These are phyloP conservation scores for Citrus sp. DNA, from an alignment of 345 rosid species.

Conservation along the genomic window DNA sequence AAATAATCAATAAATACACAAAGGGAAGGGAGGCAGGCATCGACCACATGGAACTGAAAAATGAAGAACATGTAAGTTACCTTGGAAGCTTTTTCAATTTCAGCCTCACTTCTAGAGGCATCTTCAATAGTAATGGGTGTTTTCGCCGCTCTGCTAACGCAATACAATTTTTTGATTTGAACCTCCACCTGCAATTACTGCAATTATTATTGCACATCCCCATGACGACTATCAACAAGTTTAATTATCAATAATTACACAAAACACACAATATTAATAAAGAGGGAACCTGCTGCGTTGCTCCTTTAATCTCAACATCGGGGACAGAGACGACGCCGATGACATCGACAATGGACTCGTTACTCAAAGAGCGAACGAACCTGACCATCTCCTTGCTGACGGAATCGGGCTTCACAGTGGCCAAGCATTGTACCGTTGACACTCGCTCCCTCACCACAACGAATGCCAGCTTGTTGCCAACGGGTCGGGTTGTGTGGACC, in stretches of 20 bases:
- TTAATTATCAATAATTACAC: no score
- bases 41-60: no score
- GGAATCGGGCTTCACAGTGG: constrained; percentile 38
- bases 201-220: neutral
- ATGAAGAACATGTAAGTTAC: constrained; percentile 19
- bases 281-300: constrained; percentile 52
- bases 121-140: constrained; percentile 80
- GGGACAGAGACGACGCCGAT: constrained; percentile 60
- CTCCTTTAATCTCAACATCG: constrained; percentile 47
- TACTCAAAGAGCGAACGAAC: constrained; percentile 45
- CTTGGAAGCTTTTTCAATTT: constrained; percentile 66
- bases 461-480: constrained; percentile 56
- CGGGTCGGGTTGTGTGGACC: constrained; percentile 52
- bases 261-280: neutral
- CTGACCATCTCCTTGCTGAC: constrained; percentile 69
- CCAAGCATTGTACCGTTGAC: constrained; percentile 79
- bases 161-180: constrained; percentile 58
- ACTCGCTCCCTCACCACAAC: constrained; percentile 64
- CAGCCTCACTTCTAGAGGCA: constrained; percentile 81
- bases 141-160: constrained; percentile 51
- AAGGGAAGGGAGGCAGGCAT: neutral
- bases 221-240: neutral
- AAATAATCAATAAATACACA: constrained; percentile 7
- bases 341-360: constrained; percentile 69
- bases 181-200: constrained; percentile 64